Base-by-base conservation (phyloP, 2,329 filamentous ascomycete genomes). In the Diaporthe sp. region DNA sequence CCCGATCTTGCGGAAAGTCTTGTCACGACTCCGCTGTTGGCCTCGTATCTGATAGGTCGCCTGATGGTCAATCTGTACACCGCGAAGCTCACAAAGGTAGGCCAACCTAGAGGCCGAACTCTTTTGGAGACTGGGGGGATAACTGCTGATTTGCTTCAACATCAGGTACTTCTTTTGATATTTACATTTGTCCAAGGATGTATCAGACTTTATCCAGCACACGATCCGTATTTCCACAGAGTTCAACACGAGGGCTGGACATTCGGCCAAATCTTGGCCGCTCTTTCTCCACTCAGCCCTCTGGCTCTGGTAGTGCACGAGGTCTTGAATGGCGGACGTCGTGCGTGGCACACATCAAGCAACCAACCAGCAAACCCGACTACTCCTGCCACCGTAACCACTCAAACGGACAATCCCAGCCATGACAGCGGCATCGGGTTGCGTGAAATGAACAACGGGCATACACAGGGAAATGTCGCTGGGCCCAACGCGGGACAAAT, bases 1-100 rank as follows among this genome's bases (percentile, higher is more conserved):
- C 58, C 58, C 34, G 58, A 61, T 61, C 37, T 61, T 28, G 58
- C 8, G 37, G 58, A 61, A 42, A 7, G 58, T 42, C 12, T 61
- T 17, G 58, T 61, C 22, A 61, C 58, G 28, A 61, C 58, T 37
- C 58, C 58, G 37, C 58, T 61, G 37, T 25, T 61, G 37, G 58
- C 37, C 37, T 19, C 25, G 37, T 37, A 61, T 25, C 12, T 61
- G 58, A 61, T n/a, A 5, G 37, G n/a, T 10, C 58, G 58, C n/a
- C 58, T 61, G 37, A 9, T 42, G n/a, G 22, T 61, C 22, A 37
- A 61, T 5, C 25, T 61, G 34, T 17, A 25, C 58, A 61, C 34
- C 37, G 42, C 58, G n/a, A 42, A 25, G 34, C 37, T 61, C 22
- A 22, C 58, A 42, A 61, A 61, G 58, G 58, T 61, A 61, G n/a